Evolutionary conservation across 1,284 basidiomycete species (phyloP).

Genomic region (Agroathelia rolfsii): DNA sequence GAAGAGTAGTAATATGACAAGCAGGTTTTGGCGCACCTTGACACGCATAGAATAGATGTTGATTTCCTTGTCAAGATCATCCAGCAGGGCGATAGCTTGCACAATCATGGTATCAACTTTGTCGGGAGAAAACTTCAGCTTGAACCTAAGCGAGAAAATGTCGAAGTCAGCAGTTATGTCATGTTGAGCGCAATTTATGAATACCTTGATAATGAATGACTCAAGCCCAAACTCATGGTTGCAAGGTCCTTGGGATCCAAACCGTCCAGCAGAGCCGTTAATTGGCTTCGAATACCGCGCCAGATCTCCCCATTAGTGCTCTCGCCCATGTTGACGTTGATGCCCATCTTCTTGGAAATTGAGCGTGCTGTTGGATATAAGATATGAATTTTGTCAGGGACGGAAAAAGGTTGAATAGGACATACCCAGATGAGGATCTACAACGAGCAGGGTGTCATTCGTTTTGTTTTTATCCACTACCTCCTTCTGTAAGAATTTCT

Average conservation of each 20-base stretch:
- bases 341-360: constrained; percentile 90
- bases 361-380: constrained; percentile 47
- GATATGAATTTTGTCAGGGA: constrained; percentile 1
- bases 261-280: constrained; percentile 80
- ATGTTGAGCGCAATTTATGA: constrained; percentile 3
- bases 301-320: constrained; percentile 68
- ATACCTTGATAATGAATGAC: constrained; percentile 88
- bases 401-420: constrained; percentile 10
- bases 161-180: constrained; percentile 3
- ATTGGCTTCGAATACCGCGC: constrained; percentile 90
- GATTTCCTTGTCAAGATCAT: constrained; percentile 98
- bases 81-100: constrained; percentile 95
- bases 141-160: constrained; percentile 57
- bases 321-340: constrained; percentile 61
- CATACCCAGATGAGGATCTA: constrained; percentile 87
- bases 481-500: constrained; percentile 88
- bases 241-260: constrained; percentile 92
- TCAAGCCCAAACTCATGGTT: constrained; percentile 96
- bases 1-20: constrained; percentile 7
- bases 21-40: constrained; percentile 48
- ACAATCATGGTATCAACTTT: constrained; percentile 99
- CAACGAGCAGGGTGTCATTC: constrained; percentile 82
- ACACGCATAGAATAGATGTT: constrained; percentile 99
- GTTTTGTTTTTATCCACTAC: constrained; percentile 82
- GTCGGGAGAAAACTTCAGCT: constrained; percentile 98